Percentiles rank a stretch among this genome's conserved stretches.
Conservation (phyloP, 495 filamentous ascomycete species). For the Eremomyces bilateralis region DNA sequence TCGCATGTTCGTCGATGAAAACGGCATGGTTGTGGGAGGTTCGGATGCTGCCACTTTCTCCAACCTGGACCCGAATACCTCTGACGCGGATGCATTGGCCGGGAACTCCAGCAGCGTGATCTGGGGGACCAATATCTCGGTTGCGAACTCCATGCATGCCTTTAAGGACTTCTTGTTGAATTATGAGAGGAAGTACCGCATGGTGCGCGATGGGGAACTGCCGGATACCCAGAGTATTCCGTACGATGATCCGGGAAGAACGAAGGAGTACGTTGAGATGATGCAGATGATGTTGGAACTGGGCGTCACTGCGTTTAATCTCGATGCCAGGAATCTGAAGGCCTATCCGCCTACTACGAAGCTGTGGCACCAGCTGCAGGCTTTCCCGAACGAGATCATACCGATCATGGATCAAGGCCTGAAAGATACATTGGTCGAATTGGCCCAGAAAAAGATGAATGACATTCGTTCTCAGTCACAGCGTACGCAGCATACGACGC, state of each 20-base stretch:
- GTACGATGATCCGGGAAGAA: constrained; percentile 30
- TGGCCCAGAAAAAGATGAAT: constrained; percentile 63
- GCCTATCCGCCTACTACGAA: constrained; percentile 81
- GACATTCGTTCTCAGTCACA: constrained; percentile 37
- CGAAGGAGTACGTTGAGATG: constrained; percentile 64
- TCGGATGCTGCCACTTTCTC: constrained; percentile 75
- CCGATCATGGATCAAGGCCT: constrained; percentile 88
- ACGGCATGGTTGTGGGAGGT: constrained; percentile 41
- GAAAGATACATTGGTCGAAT: constrained; percentile 81
- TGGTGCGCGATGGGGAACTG: constrained; percentile 67
- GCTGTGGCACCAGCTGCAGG: constrained; percentile 82
- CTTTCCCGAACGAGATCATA: constrained; percentile 87
- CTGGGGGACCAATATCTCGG: constrained; percentile 94
- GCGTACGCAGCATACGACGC: constrained; percentile 20
- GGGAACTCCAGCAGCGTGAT: constrained; percentile 58
- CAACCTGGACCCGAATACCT: constrained; percentile 69
- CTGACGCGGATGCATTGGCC: constrained; percentile 73
- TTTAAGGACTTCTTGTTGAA: constrained; percentile 84
- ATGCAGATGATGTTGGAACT: constrained; percentile 77
- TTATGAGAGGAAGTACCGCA: constrained; percentile 78
- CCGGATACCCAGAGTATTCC: constrained; percentile 40
- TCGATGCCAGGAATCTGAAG: constrained; percentile 78
- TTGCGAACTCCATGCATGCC: constrained; percentile 62
- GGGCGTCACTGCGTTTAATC: constrained; percentile 59
- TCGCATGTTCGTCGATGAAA: constrained; percentile 62